Evolutionary conservation across 257 asterid species (phyloP), one percentile per base, ranked within the genome.

Genomic region (Solanum ahanhuiri): DNA sequence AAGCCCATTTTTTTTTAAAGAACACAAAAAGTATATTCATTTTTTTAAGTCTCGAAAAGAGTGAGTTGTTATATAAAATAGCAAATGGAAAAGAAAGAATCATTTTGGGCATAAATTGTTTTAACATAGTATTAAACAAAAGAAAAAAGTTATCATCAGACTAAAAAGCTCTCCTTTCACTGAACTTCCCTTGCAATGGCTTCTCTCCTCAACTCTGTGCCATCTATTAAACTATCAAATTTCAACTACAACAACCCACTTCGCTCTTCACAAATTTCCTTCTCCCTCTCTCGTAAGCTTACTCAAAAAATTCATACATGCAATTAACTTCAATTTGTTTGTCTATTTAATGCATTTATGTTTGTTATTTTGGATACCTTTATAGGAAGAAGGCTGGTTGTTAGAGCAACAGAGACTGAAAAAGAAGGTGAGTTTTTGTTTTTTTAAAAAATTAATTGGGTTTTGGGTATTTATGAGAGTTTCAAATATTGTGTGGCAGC

Each of bases 351-450:
- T 79, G 41, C 17, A 28, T 45, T 45, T 43, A 45, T 12, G 9
- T 23, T 79, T 79, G 41, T 28, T 79, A 23, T 30, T 12, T 76
- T 76, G 30, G 11, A 37, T 5, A 2, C 17, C 4, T 41, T 75
- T 75, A 39, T 35, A 96, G 98, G 97, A 77, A 81, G 93, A 90
- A 90, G 93, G 87, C 88, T 91, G 81, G 92, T 87, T n/a, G 96
- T 96, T 88, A 93, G 95, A 84, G 98, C 98, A 84, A 51, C 98
- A 79, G 99, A 95, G 88, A 93, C 94, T 66, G 99, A 95, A 87
- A 87, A 94, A 86, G 91, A 95, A 92, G 93, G 99, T 85, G 35
- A 25, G 0, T 4, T 45, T 33, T n/a, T 82, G n/a, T 76, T 66
- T 63, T 66, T 5, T 8, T 3, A 0, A 4, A 17, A 51, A 51